Base-by-base conservation (phyloP, 2,329 filamentous ascomycete genomes). In the Aspergillus puulaauensis region DNA sequence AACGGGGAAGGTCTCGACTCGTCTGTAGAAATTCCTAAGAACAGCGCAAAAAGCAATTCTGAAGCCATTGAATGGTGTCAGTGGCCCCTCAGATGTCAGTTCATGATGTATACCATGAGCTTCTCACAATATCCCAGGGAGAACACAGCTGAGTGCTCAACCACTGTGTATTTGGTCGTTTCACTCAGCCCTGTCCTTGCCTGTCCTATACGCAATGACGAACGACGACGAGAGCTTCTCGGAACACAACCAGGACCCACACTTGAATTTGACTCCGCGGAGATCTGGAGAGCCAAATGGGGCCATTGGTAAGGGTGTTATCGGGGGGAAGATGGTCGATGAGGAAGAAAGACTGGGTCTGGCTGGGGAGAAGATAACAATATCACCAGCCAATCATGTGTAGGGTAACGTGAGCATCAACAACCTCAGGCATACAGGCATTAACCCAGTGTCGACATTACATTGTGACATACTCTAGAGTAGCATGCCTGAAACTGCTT, bases 221-320 rank as follows among this genome's bases (percentile, higher is more conserved):
- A 43, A 40, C 19, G 37, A 43, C 27, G 53, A 43, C 37, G 53
- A 33, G 35, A 23, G 19, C 8, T 15, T 31, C 5, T 52, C 40
- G 39, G 23, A 44, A 27, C 19, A 44, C 14, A 37, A 24, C 24
- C 35, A 53, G 31, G 24, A 54, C 19, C 19, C 24, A 17, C 17
- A 14, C 24, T 50, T 17, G 24, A 27, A 39, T 39, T 21, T 39
- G 23, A 33, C 49, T 57, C 55, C 55, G 55, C 55, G 55, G 55
- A 57, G 47, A 57, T 52, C 49, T 53, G 33, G 24, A 44, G 41
- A 19, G 47, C 21, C 21, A 53, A 37, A 33, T 17, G 40, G 49
- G 7, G 14, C 35, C 27, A 48, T 57, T 57, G 47, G 33, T 43
- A 57, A 23, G 31, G 21, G 37, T 31, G 47, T 56, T 54, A 54